Evolutionary conservation across 257 asterid genomes (phyloP), one percentile per base, ranked within the genome.

Genomic region (Gentiana dahurica): DNA sequence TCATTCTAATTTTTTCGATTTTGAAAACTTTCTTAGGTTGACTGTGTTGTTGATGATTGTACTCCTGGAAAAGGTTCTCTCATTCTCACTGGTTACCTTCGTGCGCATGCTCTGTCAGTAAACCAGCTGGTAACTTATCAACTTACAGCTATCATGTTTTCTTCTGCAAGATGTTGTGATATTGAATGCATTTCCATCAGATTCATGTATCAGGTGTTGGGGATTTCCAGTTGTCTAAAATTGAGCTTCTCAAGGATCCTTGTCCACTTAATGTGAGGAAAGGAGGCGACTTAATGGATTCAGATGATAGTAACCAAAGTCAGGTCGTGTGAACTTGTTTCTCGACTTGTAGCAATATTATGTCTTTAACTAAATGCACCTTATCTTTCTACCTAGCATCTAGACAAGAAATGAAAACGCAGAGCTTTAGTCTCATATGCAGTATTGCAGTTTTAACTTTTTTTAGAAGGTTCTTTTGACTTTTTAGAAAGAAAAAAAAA

Each of bases 161-260:
- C 24, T 12, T 33, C 51, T 37, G 46, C 48, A 49, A 67, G 6
- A 6, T 63, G 63, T 61, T 62, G 68, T 44, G 49, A 58, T 55
- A 49, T 79, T 75, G 70, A 73, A 50, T 68, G 36, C 68, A 72
- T 63, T 57, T 69, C 62, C 63, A 70, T 73, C 80, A 92, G 99
- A 94, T 92, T 68, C 99, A 92, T 74, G 79, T 92, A 73, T 57
- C 99, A 58, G 97, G 97, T 71, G 95, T 94, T 58, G 99, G 99
- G 68, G 97, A 92, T 74, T 92, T 78, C 75, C 95, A 84, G 63
- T 48, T 88, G 70, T 78, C 91, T 53, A 85, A 83, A 69, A 77
- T 92, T 60, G 99, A 92, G 73, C 71, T 81, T 56, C 93, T 92
- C 51, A 83, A 71, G 75, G 99, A 92, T 70, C 95, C 95, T 3